Conservation (phyloP, 805 yeast species). For the Blastobotrys americana region DNA sequence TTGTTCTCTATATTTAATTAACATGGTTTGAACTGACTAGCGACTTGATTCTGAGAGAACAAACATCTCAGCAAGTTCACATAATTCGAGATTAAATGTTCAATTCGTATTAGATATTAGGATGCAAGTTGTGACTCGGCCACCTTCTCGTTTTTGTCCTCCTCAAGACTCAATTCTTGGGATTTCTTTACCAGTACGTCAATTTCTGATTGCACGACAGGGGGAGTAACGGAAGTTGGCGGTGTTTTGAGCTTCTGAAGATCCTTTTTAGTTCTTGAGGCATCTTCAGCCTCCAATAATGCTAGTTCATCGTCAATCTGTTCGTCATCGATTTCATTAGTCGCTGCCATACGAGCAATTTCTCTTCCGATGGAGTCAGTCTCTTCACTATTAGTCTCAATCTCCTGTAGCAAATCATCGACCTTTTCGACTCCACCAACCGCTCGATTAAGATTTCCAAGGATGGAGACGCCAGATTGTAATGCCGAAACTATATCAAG, state of each 20-base stretch:
- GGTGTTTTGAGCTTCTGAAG: slow-evolving; percentile 5
- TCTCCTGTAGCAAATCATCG: slow-evolving; percentile 35
- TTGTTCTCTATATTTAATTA: too few relatives aligned
- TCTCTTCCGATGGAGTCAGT: slow-evolving; percentile 36
- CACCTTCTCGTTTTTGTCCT: too few relatives aligned
- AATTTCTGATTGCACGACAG: background rate
- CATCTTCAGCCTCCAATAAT: slow-evolving; percentile 29
- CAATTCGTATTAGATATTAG: too few relatives aligned
- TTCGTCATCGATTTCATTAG: slow-evolving; percentile 27
- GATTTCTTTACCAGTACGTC: too few relatives aligned
- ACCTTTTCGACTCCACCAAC: slow-evolving; percentile 41
- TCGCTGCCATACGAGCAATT: slow-evolving; percentile 24
- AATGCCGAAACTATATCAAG: slow-evolving; percentile 34
- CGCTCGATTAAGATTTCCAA: slow-evolving; percentile 35
- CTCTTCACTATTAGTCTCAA: slow-evolving; percentile 34
- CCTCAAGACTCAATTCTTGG: too few relatives aligned
- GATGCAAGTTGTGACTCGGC: too few relatives aligned
- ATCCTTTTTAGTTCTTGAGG: slow-evolving; percentile 13
- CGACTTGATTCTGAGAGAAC: too few relatives aligned
- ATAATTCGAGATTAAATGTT: too few relatives aligned
- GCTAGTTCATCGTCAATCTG: slow-evolving; percentile 38
- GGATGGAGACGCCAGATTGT: slow-evolving; percentile 31
- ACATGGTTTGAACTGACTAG: too few relatives aligned
- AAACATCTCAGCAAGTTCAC: too few relatives aligned
- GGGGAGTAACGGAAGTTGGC: slow-evolving; percentile 1